Conservation (phyloP, 176 grass and related monocot species). For the Oryza glaberrima region DNA sequence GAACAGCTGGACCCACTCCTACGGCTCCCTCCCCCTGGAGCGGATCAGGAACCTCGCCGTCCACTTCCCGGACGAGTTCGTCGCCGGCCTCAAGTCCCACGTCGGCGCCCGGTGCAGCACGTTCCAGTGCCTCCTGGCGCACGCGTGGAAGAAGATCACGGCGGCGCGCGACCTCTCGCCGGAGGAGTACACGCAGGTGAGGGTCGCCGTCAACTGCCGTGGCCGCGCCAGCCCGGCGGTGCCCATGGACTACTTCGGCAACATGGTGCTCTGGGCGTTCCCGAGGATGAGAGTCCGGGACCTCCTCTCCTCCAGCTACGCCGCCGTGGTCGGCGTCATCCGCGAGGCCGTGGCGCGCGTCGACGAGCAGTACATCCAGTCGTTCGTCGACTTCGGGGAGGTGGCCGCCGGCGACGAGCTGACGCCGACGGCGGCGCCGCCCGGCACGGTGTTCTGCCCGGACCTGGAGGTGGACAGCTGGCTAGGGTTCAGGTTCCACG, state of each 20-base stretch:
- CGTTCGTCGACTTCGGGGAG: conserved; percentile 54
- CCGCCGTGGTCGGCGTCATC: conserved; percentile 20
- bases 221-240: conserved; percentile 12
- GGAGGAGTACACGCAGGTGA: conserved; percentile 10
- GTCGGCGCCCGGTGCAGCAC: conserved; percentile 37
- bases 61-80: conserved; percentile 40
- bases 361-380: conserved; percentile 53
- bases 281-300: background rate
- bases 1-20: no score
- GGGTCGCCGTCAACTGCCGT: conserved; percentile 50
- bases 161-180: conserved; percentile 34
- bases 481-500: conserved; percentile 52
- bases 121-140: conserved; percentile 52
- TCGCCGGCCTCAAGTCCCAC: conserved; percentile 33
- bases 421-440: conserved; percentile 23
- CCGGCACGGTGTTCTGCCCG: conserved; percentile 34
- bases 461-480: conserved; percentile 62
- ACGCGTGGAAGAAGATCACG: conserved; percentile 56
- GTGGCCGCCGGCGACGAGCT: conserved; percentile 30
- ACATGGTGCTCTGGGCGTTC: conserved; percentile 58
- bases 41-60: conserved; percentile 21
- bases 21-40: background rate
- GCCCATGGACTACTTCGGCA: conserved; percentile 45
- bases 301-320: conserved; percentile 30
- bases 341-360: conserved; percentile 40